Percentiles rank a stretch among this genome's conserved stretches.
Evolutionary conservation across 805 yeast genomes (phyloP).

Genomic region (Candida andamanensis): DNA sequence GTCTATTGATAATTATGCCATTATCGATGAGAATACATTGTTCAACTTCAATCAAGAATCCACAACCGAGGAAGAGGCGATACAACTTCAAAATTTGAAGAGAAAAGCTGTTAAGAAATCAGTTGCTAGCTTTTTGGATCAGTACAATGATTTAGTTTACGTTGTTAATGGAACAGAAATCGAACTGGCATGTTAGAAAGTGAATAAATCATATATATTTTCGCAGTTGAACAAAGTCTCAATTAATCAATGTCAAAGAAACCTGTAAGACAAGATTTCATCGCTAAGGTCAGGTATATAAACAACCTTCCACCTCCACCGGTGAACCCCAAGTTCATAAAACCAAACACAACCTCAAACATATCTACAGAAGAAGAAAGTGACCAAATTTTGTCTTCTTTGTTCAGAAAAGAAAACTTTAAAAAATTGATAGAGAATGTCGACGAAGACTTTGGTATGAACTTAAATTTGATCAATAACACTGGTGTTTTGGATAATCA

Average conservation of each 20-base stretch:
- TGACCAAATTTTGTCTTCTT: slow-evolving; percentile 56
- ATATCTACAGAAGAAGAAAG: slow-evolving; percentile 33
- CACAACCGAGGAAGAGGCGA: slow-evolving; percentile 7
- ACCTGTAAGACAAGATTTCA: slow-evolving; percentile 63
- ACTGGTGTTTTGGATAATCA: slow-evolving; percentile 65
- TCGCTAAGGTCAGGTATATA: slow-evolving; percentile 76
- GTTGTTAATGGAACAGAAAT: slow-evolving; percentile 11
- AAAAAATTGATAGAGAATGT: slow-evolving; percentile 51
- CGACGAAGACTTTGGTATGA: slow-evolving; percentile 68
- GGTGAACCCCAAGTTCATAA: slow-evolving; percentile 79
- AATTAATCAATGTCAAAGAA: slow-evolving; percentile 21
- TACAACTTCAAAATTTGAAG: slow-evolving; percentile 7
- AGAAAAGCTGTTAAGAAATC: slow-evolving; percentile 6
- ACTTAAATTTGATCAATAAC: slow-evolving; percentile 61
- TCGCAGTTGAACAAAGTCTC: not conserved
- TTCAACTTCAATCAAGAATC: slow-evolving; percentile 4
- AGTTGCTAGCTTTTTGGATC: slow-evolving; percentile 7
- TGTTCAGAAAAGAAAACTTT: slow-evolving; percentile 72
- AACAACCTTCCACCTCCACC: slow-evolving; percentile 93
- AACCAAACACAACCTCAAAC: slow-evolving; percentile 40
- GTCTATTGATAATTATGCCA: slow-evolving; percentile 1
- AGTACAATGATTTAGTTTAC: slow-evolving; percentile 9
- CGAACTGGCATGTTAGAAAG: too few relatives aligned
- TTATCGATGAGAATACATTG: slow-evolving; percentile 7
- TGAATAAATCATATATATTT: not conserved